Conservation (phyloP, 257 asterid species). For the Solanum verrucosum region DNA sequence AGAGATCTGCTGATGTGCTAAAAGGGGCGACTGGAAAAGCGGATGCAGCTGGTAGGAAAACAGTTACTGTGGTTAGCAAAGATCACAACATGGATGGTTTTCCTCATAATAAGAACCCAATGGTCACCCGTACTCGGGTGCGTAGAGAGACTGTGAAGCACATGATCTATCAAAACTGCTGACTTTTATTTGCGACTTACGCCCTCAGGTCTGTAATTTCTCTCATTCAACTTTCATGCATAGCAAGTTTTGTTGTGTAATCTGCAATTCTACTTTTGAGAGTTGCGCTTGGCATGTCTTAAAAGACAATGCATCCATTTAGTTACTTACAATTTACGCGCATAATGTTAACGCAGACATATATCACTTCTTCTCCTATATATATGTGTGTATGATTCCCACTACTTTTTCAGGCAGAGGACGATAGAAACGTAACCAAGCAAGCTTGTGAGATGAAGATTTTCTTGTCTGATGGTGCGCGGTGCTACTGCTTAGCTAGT, state of each 20-base stretch:
- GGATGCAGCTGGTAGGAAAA: not conserved
- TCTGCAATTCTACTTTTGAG: not conserved
- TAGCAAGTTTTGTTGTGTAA: not conserved
- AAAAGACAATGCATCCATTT: not conserved
- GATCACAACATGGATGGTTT: not conserved
- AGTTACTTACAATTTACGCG: not conserved
- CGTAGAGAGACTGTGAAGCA: slow-evolving; percentile 8
- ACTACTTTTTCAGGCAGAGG: not conserved
- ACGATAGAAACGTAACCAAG: not conserved
- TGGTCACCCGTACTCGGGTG: slow-evolving; percentile 11
- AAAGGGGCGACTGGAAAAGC: slow-evolving; percentile 2
- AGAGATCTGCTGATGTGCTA: not conserved
- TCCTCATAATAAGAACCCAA: slow-evolving; percentile 1
- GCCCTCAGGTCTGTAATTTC: no score
- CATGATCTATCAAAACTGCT: no score
- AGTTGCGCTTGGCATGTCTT: not conserved
- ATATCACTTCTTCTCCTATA: not conserved
- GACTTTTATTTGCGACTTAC: no score
- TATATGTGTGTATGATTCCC: not conserved
- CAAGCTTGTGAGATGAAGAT: not conserved
- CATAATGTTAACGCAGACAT: not conserved
- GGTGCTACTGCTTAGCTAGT: not conserved
- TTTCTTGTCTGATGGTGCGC: not conserved
- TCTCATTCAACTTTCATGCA: no score
- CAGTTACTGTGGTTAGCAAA: not conserved